Conservation (phyloP, 1,284 basidiomycete genomes). For the Microbotryum lychnidis-dioicae region DNA sequence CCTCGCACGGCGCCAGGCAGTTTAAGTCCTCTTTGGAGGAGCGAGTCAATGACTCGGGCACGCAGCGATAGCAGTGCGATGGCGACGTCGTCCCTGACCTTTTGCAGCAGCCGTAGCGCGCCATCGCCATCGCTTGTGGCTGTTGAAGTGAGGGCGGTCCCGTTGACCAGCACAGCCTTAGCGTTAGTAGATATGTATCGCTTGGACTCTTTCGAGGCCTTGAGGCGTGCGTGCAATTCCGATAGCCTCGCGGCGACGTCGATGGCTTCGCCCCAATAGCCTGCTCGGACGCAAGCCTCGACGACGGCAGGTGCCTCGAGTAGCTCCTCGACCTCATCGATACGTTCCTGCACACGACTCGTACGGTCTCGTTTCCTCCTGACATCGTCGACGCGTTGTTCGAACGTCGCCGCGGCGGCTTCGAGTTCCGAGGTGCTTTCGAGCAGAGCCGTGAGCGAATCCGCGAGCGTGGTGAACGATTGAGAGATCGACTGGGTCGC, state of each 20-base stretch:
- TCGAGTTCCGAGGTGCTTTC: conserved; percentile 24
- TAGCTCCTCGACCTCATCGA: conserved; percentile 80
- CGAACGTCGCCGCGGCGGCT: conserved; percentile 10
- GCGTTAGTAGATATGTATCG: conserved; percentile 5
- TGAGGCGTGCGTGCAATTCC: conserved; percentile 45
- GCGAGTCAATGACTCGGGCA: conserved; percentile 60
- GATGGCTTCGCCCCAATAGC: conserved; percentile 81
- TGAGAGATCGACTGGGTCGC: conserved; percentile 22
- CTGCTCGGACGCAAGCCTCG: conserved; percentile 82
- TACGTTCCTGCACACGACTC: conserved; percentile 72
- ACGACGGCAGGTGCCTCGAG: conserved; percentile 82
- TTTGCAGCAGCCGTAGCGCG: conserved; percentile 62
- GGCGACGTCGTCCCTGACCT: conserved; percentile 62
- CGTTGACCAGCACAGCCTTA: conserved; percentile 28
- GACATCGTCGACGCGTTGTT: conserved; percentile 5
- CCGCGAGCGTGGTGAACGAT: conserved; percentile 22
- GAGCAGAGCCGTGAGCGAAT: conserved; percentile 20
- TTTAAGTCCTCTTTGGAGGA: conserved; percentile 70
- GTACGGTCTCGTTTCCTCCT: conserved; percentile 46
- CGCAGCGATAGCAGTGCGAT: conserved; percentile 42
- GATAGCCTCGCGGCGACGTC: conserved; percentile 64
- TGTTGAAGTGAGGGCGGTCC: conserved; percentile 40
- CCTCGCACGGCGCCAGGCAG: conserved; percentile 82
- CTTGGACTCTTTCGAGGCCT: conserved; percentile 16
- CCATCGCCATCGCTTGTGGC: conserved; percentile 44